phyloP scores from a whole-genome alignment of 139 green algal genomes.

The Nannochloris sp. region DNA sequence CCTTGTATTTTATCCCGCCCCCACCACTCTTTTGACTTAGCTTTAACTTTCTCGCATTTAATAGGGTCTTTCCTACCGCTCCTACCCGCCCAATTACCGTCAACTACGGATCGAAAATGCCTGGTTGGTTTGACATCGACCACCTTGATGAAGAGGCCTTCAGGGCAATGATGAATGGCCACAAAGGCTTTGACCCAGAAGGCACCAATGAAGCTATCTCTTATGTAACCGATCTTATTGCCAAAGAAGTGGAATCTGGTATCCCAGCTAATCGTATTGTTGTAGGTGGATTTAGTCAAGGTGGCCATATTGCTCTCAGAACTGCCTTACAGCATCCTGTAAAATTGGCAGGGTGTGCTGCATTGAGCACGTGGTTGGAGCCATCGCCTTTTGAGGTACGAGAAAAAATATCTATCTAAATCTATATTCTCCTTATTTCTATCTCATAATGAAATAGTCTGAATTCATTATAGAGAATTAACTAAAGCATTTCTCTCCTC shows the following conservation, averaged over 20 bases:
- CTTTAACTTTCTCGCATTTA: not conserved
- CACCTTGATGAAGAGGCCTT: conserved; percentile 13
- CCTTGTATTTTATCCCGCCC: not conserved
- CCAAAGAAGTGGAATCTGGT: conserved; percentile 24
- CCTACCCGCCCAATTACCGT: conserved; percentile 37
- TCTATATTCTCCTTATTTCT: too few relatives aligned
- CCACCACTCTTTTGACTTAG: not conserved
- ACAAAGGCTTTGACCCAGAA: conserved; percentile 5
- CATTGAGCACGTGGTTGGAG: conserved; percentile 40
- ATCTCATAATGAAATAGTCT: too few relatives aligned
- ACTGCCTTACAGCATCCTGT: conserved; percentile 3
- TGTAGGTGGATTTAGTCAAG: conserved; percentile 32
- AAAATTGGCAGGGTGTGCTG: conserved; percentile 31
- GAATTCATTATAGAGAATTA: too few relatives aligned
- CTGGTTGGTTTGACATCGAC: conserved; percentile 47
- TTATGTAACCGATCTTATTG: conserved; percentile 20
- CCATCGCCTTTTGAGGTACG: conserved; percentile 3
- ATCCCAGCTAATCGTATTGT: conserved; percentile 31
- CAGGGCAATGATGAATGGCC: conserved; percentile 25
- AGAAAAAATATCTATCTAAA: too few relatives aligned
- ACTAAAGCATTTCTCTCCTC: too few relatives aligned
- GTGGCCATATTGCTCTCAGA: conserved; percentile 36
- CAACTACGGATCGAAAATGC: conserved; percentile 40
- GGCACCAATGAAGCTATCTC: conserved; percentile 19
- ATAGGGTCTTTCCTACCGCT: conserved; percentile 34